Base-by-base conservation (phyloP, 2,329 filamentous ascomycete species). In the Talaromyces sp. region DNA sequence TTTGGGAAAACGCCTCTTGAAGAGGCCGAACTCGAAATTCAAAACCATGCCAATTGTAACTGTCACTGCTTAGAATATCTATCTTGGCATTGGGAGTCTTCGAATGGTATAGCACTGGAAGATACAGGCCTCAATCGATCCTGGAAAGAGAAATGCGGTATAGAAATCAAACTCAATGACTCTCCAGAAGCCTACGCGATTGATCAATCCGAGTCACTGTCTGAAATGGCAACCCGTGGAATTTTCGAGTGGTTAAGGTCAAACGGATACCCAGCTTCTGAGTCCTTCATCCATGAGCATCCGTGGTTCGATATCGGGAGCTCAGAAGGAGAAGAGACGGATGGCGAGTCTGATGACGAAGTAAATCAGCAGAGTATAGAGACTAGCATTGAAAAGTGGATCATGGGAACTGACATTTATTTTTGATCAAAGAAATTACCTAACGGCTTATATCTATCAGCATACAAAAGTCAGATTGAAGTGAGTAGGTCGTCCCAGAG, bases 51-150 rank as follows among this genome's bases (percentile, higher is more conserved):
- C 54, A 61, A 58, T 43, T 73, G 70, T 47, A 35, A 19, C 17
- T 41, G 8, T 49, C 67, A 72, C 65, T 71, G 58, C 19, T 22
- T 73, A n/a, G 63, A 72, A 58, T 72, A 72, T 54, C 25, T 68
- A 39, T 60, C 31, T 58, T 72, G 69, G 70, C 52, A 70, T 35
- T 72, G 70, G 70, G 45, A 64, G 8, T 66, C 69, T 47, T 62
- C n/a, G n/a, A 10, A 33, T 6, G 43, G 58, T 3, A 37, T 11
- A 25, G 22, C 41, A 5, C 41, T 61, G 19, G 41, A 49, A 49
- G 58, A 61, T 61, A 2, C n/a, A 19, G 43, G 43, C 2, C 6
- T 33, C 1, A 37, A 22, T 8, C 17, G 6, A 45, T 1, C 13
- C 10, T 15, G 11, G 2, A 15, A 11, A 22, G 25, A 61, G 25